Conservation (phyloP, 2,329 filamentous ascomycete genomes). For the Fusarium sp. region DNA sequence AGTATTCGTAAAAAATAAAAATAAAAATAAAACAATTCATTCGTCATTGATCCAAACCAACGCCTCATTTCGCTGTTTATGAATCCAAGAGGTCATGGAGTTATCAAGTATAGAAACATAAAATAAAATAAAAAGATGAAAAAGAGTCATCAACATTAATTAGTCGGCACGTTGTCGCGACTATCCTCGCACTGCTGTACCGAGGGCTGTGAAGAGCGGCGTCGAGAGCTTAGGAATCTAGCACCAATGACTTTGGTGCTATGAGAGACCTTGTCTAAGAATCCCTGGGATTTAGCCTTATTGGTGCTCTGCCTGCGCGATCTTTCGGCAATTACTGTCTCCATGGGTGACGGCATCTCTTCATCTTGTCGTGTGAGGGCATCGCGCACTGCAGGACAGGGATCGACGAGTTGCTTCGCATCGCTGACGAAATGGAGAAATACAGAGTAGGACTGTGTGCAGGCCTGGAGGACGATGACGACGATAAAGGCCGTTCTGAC, state of each 20-base stretch:
- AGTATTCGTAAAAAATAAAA: constrained; percentile 28
- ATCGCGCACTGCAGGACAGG: constrained; percentile 45
- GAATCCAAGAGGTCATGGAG: constrained; percentile 26
- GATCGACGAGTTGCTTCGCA: constrained; percentile 63
- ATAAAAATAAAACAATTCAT: constrained; percentile 29
- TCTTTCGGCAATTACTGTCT: constrained; percentile 29
- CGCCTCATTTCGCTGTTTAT: constrained; percentile 42
- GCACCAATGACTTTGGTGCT: constrained; percentile 45
- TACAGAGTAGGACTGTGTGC: constrained; percentile 64
- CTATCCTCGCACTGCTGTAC: constrained; percentile 52
- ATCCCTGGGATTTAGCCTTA: constrained; percentile 39
- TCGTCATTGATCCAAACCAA: constrained; percentile 39
- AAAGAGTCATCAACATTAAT: constrained; percentile 40
- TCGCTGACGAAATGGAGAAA: constrained; percentile 65
- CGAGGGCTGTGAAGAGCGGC: constrained; percentile 53
- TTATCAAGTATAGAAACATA: constrained; percentile 29
- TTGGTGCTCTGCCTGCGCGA: constrained; percentile 31
- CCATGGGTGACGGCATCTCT: constrained; percentile 40
- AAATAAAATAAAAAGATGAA: constrained; percentile 12
- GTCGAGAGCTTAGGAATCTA: constrained; percentile 48
- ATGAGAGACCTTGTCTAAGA: constrained; percentile 49
- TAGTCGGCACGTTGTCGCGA: constrained; percentile 25
- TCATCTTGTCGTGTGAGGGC: constrained; percentile 41
- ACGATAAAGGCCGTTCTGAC: constrained; percentile 77
- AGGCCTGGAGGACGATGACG: constrained; percentile 67